Conservation (phyloP, 2,329 filamentous ascomycete species). For the Triangularia verruculosa region DNA sequence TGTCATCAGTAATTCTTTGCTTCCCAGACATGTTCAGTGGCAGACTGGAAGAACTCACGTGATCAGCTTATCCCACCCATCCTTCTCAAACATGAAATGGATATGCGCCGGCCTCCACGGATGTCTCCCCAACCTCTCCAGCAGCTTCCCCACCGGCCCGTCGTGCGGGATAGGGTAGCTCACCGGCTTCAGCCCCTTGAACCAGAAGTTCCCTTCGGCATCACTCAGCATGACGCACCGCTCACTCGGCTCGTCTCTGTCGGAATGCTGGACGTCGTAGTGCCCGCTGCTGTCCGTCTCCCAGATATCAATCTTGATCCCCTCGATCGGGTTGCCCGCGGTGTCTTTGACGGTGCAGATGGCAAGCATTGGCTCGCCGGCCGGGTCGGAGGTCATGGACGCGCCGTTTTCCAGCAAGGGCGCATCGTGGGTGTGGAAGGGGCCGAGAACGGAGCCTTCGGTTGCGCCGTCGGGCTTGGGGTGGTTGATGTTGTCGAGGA, state of each 20-base stretch:
- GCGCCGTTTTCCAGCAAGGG: conserved; percentile 54
- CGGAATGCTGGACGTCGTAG: conserved; percentile 77
- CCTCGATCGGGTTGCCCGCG: conserved; percentile 57
- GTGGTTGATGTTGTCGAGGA: conserved; percentile 81
- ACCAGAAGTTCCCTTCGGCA: conserved; percentile 74
- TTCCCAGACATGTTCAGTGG: conserved; percentile 6
- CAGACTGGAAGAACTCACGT: conserved; percentile 67
- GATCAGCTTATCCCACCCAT: conserved; percentile 74
- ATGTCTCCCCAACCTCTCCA: conserved; percentile 67
- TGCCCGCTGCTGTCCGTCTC: conserved; percentile 77
- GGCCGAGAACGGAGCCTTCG: conserved; percentile 76
- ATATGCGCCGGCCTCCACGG: conserved; percentile 74
- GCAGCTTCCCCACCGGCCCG: conserved; percentile 73
- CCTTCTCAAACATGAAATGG: conserved; percentile 86
- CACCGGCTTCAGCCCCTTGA: conserved; percentile 79
- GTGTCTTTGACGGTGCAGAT: conserved; percentile 70
- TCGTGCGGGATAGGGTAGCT: conserved; percentile 83
- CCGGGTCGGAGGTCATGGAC: conserved; percentile 64
- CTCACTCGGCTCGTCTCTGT: conserved; percentile 64
- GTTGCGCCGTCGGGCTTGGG: conserved; percentile 69
- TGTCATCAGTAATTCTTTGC: neutral
- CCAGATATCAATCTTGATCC: conserved; percentile 77
- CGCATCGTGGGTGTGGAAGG: conserved; percentile 81
- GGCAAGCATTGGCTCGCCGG: conserved; percentile 68
- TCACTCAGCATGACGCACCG: conserved; percentile 65